These are phyloP conservation scores for Coemansia sp. DNA, from an alignment of 192 early-diverging fungal genomes.

Conservation along the genomic window DNA sequence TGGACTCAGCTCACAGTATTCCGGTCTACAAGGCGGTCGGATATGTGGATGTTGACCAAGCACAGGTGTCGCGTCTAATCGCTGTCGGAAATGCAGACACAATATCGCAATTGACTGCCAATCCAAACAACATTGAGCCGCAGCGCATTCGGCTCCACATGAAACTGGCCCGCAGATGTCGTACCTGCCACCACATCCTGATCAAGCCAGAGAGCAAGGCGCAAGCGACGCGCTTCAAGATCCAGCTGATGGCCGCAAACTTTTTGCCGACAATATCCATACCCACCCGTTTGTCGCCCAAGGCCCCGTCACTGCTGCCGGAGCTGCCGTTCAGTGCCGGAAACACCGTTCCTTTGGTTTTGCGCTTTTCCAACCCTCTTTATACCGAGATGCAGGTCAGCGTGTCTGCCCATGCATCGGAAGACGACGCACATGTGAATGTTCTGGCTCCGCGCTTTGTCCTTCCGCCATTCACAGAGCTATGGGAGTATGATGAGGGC, in stretches of 20 bases:
- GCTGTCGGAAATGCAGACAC: conserved; percentile 10
- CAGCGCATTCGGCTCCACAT: conserved; percentile 83
- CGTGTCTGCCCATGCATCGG: conserved; percentile 44
- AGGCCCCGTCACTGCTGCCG: conserved; percentile 19
- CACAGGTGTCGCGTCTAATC: conserved; percentile 16
- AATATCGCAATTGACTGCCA: conserved; percentile 54
- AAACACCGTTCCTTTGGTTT: conserved; percentile 48
- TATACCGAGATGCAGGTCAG: conserved; percentile 66
- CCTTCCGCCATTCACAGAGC: conserved; percentile 70
- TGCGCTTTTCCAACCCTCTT: conserved; percentile 79
- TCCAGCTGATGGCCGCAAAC: conserved; percentile 81
- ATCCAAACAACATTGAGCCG: conserved; percentile 51
- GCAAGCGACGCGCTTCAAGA: conserved; percentile 80
- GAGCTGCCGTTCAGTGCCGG: conserved; percentile 34
- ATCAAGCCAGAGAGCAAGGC: conserved; percentile 93
- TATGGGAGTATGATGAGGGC: conserved; percentile 77
- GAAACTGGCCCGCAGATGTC: conserved; percentile 82
- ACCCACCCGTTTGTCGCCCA: conserved; percentile 12
- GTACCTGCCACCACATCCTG: conserved; percentile 81
- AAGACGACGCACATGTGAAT: conserved; percentile 46
- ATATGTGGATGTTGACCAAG: conserved; percentile 7
- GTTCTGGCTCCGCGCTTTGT: conserved; percentile 63
- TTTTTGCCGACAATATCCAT: conserved; percentile 74
- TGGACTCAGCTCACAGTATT: not conserved
- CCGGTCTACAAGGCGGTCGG: conserved; percentile 27